phyloP scores from a whole-genome alignment of 1,284 basidiomycete genomes.

The Chondrostereum purpureum region DNA sequence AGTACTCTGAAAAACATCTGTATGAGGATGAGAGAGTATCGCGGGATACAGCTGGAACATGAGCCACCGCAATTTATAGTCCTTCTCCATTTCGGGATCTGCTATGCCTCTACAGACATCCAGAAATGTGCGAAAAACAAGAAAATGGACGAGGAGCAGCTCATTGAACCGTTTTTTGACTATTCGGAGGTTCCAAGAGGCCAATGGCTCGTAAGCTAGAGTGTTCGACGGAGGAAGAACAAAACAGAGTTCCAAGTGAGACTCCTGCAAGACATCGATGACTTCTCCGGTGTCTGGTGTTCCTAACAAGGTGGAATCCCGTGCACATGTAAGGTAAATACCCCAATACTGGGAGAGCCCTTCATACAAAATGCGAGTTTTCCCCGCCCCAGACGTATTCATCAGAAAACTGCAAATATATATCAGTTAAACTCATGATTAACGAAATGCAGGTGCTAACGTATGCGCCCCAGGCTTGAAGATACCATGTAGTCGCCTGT shows the following conservation, averaged over 20 bases:
- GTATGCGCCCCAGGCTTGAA: not conserved
- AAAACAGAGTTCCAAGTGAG: not conserved
- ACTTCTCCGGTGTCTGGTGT: not conserved
- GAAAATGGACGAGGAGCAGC: not conserved
- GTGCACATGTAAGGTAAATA: not conserved
- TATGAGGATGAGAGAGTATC: not conserved
- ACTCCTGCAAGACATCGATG: not conserved
- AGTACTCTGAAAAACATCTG: not conserved
- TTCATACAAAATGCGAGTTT: not conserved
- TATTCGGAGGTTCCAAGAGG: not conserved
- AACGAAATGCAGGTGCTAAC: not conserved
- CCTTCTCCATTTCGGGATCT: not conserved
- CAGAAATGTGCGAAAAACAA: not conserved
- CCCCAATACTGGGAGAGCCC: not conserved
- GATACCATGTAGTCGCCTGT: not conserved
- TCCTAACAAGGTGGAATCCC: not conserved
- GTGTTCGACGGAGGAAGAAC: not conserved
- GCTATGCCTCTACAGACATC: too few species aligned
- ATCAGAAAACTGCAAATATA: not conserved
- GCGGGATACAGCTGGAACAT: not conserved
- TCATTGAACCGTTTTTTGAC: not conserved
- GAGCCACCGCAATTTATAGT: not conserved
- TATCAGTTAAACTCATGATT: not conserved
- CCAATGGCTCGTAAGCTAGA: not conserved
- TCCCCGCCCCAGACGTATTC: not conserved